Evolutionary conservation across 768 basidiomycete genomes (phyloP).

Genomic region (Strobilomyces dryophilus): DNA sequence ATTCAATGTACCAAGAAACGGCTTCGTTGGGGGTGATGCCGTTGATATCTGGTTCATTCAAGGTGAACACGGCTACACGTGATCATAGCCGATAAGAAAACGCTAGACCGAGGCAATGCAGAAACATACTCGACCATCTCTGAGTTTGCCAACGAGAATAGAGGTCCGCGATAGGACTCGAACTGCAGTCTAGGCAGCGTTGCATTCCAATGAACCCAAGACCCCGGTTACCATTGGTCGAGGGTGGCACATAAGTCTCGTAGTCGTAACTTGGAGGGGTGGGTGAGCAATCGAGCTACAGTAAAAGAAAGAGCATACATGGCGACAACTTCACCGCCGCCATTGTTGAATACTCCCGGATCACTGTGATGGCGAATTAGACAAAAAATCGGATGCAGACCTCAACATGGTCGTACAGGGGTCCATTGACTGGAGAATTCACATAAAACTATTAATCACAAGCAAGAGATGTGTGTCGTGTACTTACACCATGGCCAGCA

Average conservation of each 20-base stretch:
- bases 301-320: constrained; percentile 22
- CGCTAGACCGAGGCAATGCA: neutral
- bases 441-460: neutral
- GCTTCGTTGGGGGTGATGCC: constrained; percentile 28
- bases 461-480: neutral
- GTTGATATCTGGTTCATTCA: constrained; percentile 36
- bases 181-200: constrained; percentile 34
- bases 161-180: constrained; percentile 33
- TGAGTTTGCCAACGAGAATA: constrained; percentile 31
- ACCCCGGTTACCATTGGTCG: constrained; percentile 34
- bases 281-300: neutral
- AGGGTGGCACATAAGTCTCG: constrained; percentile 34
- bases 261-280: constrained; percentile 31
- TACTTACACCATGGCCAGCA: constrained; percentile 35
- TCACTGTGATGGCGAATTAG: constrained; percentile 16
- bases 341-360: constrained; percentile 30
- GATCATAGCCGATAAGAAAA: neutral
- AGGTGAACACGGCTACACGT: constrained; percentile 29
- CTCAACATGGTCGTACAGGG: constrained; percentile 24
- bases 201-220: constrained; percentile 39
- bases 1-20: constrained; percentile 35
- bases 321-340: constrained; percentile 29
- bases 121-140: constrained; percentile 29
- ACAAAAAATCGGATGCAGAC: neutral
- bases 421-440: constrained; percentile 19